Conservation (phyloP, 1,284 basidiomycete species). For the Spongiforma sp. region DNA sequence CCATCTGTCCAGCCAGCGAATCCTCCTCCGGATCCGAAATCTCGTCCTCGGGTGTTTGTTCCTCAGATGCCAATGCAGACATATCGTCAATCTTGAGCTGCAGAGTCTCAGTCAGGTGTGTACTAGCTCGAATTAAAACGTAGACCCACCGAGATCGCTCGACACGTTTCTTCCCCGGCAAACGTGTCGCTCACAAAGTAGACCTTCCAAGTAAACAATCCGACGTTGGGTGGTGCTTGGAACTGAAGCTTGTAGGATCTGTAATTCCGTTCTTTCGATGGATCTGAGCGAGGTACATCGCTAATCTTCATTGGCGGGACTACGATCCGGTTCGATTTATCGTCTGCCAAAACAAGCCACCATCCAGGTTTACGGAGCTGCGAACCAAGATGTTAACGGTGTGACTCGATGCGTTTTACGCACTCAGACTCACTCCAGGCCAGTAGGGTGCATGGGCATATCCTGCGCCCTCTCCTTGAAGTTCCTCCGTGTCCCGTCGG, state of each 20-base stretch:
- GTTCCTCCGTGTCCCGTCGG: constrained; percentile 67
- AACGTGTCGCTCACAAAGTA: constrained; percentile 89
- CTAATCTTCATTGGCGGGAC: constrained; percentile 89
- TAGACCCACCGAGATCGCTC: constrained; percentile 77
- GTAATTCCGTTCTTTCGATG: constrained; percentile 66
- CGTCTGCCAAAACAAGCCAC: constrained; percentile 93
- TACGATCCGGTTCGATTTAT: constrained; percentile 88
- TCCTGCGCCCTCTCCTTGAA: constrained; percentile 53
- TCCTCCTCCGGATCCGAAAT: constrained; percentile 98
- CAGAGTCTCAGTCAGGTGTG: too few species aligned
- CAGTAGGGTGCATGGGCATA: constrained; percentile 92
- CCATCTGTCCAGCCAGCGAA: constrained; percentile 97
- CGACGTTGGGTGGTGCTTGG: constrained; percentile 89
- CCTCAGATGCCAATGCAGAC: constrained; percentile 60
- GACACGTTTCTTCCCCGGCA: constrained; percentile 80
- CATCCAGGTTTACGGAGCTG: constrained; percentile 87
- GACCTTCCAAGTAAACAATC: constrained; percentile 90
- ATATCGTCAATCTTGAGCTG: constrained; percentile 86
- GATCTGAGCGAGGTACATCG: constrained; percentile 76
- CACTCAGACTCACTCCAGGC: constrained; percentile 70
- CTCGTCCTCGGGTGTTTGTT: constrained; percentile 79
- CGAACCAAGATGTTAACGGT: constrained; percentile 4
- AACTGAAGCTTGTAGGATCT: constrained; percentile 92
- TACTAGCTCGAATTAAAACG: constrained; percentile 18
- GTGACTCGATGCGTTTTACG: background rate